Evolutionary conservation across 2,329 filamentous ascomycete genomes (phyloP), one percentile per base, ranked within the genome.

Genomic region (Grosmannia huntii): DNA sequence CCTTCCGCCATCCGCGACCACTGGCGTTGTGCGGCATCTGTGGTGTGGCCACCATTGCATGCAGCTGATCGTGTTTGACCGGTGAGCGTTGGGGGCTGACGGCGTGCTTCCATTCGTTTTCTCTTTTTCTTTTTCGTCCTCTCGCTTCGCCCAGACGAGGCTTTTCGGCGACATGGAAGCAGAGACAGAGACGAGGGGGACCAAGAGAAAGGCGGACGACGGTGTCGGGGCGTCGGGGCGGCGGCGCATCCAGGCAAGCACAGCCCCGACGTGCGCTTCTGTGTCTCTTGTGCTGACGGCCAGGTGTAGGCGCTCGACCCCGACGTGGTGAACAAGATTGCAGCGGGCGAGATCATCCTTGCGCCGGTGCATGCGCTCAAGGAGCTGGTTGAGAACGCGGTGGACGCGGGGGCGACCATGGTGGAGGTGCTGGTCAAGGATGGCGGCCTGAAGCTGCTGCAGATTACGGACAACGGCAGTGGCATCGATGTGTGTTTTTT

Each of bases 251-350:
- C 58, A 60, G 48, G 48, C 25, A 28, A 27, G 48, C 19, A 44
- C 19, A 4, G 19, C 7, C 41, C 7, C 7, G 7, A 3, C 5
- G 16, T 44, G 16, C 41, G n/a, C n/a, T n/a, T n/a, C n/a, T 16
- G 38, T 19, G 4, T 16, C 19, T 9, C 41, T n/a, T 2, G 4
- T 41, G 41, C 48, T 50, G 48, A 50, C 48, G 4, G 31, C 2
- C 23, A 5, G 23, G 7, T 19, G 14, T 38, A 95, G 85, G 87
- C 92, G 16, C 80, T 99, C 28, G 89, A 95, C 66, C 85, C 88
- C 62, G 87, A 94, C 73, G 94, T 99, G 25, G 88, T 99, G 64
- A 99, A 97, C 76, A 99, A 97, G 71, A 99, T 99, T 64, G 94
- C 94, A 0, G 94, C 94, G 0, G 94, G 94, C 23, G 94, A 99